Evolutionary conservation across 352 stramenopile species (phyloP), one percentile per base, ranked within the genome.

Genomic region (Pythium rishiriense): DNA sequence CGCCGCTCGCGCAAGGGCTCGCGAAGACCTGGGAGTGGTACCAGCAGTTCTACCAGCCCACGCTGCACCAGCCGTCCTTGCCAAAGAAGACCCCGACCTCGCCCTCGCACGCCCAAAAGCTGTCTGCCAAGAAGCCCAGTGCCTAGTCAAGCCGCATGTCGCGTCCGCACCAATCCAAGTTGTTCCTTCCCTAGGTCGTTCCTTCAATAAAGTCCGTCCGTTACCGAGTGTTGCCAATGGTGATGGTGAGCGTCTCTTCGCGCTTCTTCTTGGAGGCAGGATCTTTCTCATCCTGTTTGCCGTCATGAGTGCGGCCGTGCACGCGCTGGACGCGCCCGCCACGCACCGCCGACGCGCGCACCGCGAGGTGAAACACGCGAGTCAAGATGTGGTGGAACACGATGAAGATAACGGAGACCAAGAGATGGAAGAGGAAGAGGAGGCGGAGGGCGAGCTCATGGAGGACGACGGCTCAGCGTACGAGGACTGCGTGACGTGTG

Each of bases 1-100:
- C 98, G 33, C 69, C 90, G 15, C 97, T 99, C 59, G 84, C 88
- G 43, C 83, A 98, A 19, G 97, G 97, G 24, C 97, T 99, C 37
- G 46, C 73, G 46, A 91, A 91, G 73, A 98, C 96, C 9, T 97
- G 94, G 53, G 75, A 91, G 28, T 99, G 96, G 96, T 99, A 99
- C 75, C 72, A 83, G 1, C 58, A 81, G 47, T 83, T 85, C 21
- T 88, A 88, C 71, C 37, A 35, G 31, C 10, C 31, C 10, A 5
- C 31, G 10, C 31, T 35, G 31, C 31, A 35, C 31, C 31, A 43
- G 37, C 37, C 37, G 6, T 21, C n/a, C n/a, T n/a, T n/a, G n/a
- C n/a, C n/a, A n/a, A n/a, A 12, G 37, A 12, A 17, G 37, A 21
- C 37, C 6, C 37, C 37, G 14, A 17, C 10, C 14, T 43, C 37